A percentile compares a stretch with the other conserved stretches of the same genome.
These are phyloP conservation scores for Lepraria neglecta DNA, from an alignment of 495 filamentous ascomycete genomes.

Conservation along the genomic window DNA sequence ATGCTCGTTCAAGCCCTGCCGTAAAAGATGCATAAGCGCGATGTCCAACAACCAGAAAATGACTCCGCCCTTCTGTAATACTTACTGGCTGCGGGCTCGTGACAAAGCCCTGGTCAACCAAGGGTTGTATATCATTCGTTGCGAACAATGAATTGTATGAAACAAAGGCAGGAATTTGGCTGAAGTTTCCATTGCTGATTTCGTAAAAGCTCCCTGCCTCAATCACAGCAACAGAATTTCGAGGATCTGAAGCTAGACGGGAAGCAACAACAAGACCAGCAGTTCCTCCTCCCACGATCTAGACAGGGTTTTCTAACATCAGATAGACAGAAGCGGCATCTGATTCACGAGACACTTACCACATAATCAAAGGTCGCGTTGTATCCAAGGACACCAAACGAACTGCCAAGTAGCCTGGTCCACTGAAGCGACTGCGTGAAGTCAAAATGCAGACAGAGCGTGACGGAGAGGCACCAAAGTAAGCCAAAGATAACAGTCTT, in stretches of 20 bases:
- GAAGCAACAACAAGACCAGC: slow-evolving; percentile 46
- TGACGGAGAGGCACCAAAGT: neutral
- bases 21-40: too few relatives aligned
- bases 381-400: slow-evolving; percentile 19
- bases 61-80: too few relatives aligned
- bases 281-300: slow-evolving; percentile 54
- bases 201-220: slow-evolving; percentile 56
- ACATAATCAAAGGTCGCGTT: slow-evolving; percentile 34
- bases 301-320: too few relatives aligned
- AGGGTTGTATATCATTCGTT: slow-evolving; percentile 28
- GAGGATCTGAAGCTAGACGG: slow-evolving; percentile 38
- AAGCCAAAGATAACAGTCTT: neutral
- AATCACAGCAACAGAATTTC: slow-evolving; percentile 42
- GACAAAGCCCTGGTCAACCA: slow-evolving; percentile 47
- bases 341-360: too few relatives aligned
- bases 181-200: slow-evolving; percentile 38
- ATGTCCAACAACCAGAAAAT: too few relatives aligned
- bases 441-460: neutral
- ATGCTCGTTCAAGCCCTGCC: too few relatives aligned
- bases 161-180: slow-evolving; percentile 40
- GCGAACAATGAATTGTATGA: slow-evolving; percentile 23
- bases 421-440: too few relatives aligned
- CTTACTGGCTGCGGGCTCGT: slow-evolving; percentile 38
- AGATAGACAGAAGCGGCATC: too few relatives aligned
- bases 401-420: neutral